These are phyloP conservation scores for Canariomyces notabilis DNA, from an alignment of 2,329 filamentous ascomycete genomes.

Conservation along the genomic window DNA sequence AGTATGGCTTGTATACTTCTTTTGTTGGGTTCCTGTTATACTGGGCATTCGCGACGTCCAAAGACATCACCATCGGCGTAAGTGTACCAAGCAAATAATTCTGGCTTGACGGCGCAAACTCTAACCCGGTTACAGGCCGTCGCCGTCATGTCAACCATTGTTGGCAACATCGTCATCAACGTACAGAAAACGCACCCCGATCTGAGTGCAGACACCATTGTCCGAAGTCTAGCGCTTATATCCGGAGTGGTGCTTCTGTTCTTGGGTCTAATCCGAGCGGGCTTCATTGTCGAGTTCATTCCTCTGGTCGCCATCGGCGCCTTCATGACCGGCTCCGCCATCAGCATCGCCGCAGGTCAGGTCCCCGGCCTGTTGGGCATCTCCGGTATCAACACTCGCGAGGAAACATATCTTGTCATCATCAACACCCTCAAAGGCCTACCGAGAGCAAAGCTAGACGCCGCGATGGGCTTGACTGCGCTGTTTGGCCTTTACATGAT, in stretches of 20 bases:
- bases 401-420: slow-evolving; percentile 41
- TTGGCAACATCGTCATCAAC: slow-evolving; percentile 41
- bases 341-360: slow-evolving; percentile 47
- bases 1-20: slow-evolving; percentile 75
- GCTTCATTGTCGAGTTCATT: slow-evolving; percentile 49
- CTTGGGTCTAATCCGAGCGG: slow-evolving; percentile 42
- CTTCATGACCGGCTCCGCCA: slow-evolving; percentile 47
- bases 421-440: slow-evolving; percentile 39
- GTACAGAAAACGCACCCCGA: slow-evolving; percentile 34
- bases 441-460: slow-evolving; percentile 52
- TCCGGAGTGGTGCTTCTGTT: slow-evolving; percentile 40
- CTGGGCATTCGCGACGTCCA: slow-evolving; percentile 80
- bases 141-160: slow-evolving; percentile 47
- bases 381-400: slow-evolving; percentile 39
- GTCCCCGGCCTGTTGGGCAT: slow-evolving; percentile 39
- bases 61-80: slow-evolving; percentile 75
- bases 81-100: slow-evolving; percentile 14
- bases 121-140: slow-evolving; percentile 41
- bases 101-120: slow-evolving; percentile 8
- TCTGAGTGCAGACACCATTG: slow-evolving; percentile 36
- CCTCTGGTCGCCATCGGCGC: slow-evolving; percentile 46
- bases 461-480: slow-evolving; percentile 66
- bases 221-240: slow-evolving; percentile 42
- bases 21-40: slow-evolving; percentile 77
- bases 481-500: slow-evolving; percentile 62